phyloP scores from a whole-genome alignment of 805 yeast genomes.

The Priceomyces carsonii region DNA sequence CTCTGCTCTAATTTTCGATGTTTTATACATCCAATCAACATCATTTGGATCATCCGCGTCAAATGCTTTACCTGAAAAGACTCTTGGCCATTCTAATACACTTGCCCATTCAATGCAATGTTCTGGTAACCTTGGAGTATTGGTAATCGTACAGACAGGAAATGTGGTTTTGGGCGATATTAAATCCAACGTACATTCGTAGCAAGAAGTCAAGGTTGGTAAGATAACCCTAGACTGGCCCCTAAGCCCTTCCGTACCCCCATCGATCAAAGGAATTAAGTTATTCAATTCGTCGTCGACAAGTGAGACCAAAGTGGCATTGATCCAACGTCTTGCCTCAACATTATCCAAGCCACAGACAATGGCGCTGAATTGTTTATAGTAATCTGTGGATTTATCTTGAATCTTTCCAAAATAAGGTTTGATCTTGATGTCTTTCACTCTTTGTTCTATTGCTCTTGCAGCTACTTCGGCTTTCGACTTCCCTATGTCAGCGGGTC shows the following conservation, averaged over 20 bases:
- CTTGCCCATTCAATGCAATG: slow-evolving; percentile 93
- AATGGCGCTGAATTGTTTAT: slow-evolving; percentile 66
- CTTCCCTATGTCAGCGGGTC: slow-evolving; percentile 60
- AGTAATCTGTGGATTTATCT: slow-evolving; percentile 60
- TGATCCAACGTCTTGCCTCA: slow-evolving; percentile 90
- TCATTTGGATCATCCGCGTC: slow-evolving; percentile 72
- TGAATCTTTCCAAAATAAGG: slow-evolving; percentile 66
- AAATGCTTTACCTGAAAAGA: slow-evolving; percentile 46
- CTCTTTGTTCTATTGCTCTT: slow-evolving; percentile 48
- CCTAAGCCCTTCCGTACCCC: slow-evolving; percentile 92
- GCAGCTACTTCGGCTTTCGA: slow-evolving; percentile 71
- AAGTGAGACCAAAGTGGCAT: slow-evolving; percentile 61
- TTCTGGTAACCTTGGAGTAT: slow-evolving; percentile 91
- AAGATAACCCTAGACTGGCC: slow-evolving; percentile 88
- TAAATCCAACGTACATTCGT: slow-evolving; percentile 85
- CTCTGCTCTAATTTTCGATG: slow-evolving; percentile 59
- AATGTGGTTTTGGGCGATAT: slow-evolving; percentile 64
- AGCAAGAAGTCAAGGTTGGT: slow-evolving; percentile 86
- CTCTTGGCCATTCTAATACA: slow-evolving; percentile 69
- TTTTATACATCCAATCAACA: slow-evolving; percentile 59
- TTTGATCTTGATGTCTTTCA: slow-evolving; percentile 42
- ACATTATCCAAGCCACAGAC: slow-evolving; percentile 89
- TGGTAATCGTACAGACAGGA: slow-evolving; percentile 93
- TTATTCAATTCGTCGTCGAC: slow-evolving; percentile 48
- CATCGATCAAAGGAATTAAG: slow-evolving; percentile 67